Base-by-base conservation (phyloP, 495 filamentous ascomycete species). In the Xylaria venustula region DNA sequence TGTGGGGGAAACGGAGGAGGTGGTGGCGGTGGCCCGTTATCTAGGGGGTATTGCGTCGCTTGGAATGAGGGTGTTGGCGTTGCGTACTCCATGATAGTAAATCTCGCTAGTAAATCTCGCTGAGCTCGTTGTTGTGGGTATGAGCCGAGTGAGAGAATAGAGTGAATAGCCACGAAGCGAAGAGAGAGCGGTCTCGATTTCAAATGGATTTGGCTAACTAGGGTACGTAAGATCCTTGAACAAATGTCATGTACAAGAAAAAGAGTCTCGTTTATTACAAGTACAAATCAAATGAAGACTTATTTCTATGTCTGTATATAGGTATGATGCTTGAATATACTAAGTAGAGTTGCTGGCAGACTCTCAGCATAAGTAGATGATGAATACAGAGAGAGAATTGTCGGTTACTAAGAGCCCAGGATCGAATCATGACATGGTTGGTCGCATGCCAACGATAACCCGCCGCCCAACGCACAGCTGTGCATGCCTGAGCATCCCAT, bases 51-150 rank as follows among this genome's bases (percentile, higher is more conserved):
- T 7, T 15, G 15, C 6, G 51, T 26, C 22, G 53, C 12, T 17
- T 55, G 53, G 53, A 34, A 44, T 26, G 53, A 55, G 22, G 53
- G 53, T 8, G 53, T 55, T 9, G 53, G 53, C 15, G 53, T n/a
- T 8, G 44, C 37, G 40, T 45, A 55, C 40, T 55, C 53, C 53
- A 55, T 55, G 12, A 7, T 15, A 12, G 7, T 15, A 15, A 15
- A 12, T 15, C 15, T 8, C 7, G 7, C 14, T 14, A n/a, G n/a
- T n/a, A n/a, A n/a, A 7, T 19, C 4, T 32, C 37, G 8, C 2
- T 5, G 17, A 2, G 22, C n/a, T n/a, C 17, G 25, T 36, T 23
- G 36, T 15, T 34, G 34, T 54, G 22, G 14, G 12, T 23, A 17
- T 17, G 15, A 40, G 7, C 6, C 7, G 7, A 15, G 14, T 40